Base-by-base conservation (phyloP, 805 yeast species). In the Jamesozyma piceae region DNA sequence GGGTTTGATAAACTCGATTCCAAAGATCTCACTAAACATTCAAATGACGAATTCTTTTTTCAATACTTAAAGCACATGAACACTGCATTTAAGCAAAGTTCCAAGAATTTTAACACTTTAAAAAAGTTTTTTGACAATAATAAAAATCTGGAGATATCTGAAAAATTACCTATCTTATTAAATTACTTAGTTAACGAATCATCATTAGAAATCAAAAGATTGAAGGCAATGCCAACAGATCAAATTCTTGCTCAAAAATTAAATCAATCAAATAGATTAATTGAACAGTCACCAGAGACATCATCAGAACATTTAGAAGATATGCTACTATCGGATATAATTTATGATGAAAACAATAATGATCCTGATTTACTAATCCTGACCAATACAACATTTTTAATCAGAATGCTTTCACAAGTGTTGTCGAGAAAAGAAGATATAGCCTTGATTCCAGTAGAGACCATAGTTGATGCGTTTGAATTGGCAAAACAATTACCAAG, bases 401-500 rank as follows among this genome's bases (percentile, higher is more conserved):
- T 55, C 17, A 44, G 49, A 34, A 43, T 57, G 9, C 35, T 56
- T 21, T 41, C 44, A 15, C 51, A 52, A 41, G n/a, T n/a, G n/a
- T n/a, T n/a, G n/a, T n/a, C n/a, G n/a, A n/a, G n/a, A n/a, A n/a
- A n/a, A n/a, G n/a, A n/a, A n/a, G 37, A 46, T 5, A 41, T 43
- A 18, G 35, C 43, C 17, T 36, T 52, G 11, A 35, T 51, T 6
- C 42, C 58, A 1, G 41, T 71, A 3, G 72, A 67, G 6, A 57
- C 62, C 37, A 48, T 63, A 36, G 62, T 58, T 0, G 47, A 60
- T n/a, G 49, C 67, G 2, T 74, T 71, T 48, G 69, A 68, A 33
- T 38, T 69, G 4, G 59, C 74, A 0, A 67, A 72, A 30, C 60
- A 64, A 37, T 41, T 72, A 1, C 56, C 64, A 5, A 53, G 62